Base-by-base conservation (phyloP, 257 asterid species). In the Plantago major region DNA sequence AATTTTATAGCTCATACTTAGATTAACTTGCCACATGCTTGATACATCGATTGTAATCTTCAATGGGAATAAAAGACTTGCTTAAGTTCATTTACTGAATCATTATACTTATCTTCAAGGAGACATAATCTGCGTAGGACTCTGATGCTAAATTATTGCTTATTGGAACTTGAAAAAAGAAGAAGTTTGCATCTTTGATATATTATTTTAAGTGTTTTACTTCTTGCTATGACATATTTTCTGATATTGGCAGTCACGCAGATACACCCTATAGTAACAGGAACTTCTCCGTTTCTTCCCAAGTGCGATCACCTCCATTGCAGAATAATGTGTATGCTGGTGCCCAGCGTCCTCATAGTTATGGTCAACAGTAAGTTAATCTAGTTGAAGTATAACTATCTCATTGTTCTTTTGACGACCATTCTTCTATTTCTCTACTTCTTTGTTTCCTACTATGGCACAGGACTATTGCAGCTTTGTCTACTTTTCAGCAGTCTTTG, bases 361-460 rank as follows among this genome's bases (percentile, higher is more conserved):
- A 58, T 55, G 63, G 72, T 78, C 87, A 72, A 42, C 78, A 42
- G 92, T 90, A 76, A 79, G 86, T 83, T 74, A 44, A 55, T 44
- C 66, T 52, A 30, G 3, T 30, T 30, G 9, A 11, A 9, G 15
- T 19, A 18, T 52, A 11, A 15, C 28, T 15, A 65, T 16, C 47
- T 14, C 13, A 49, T 7, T n/a, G n/a, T n/a, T n/a, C n/a, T n/a
- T n/a, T n/a, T n/a, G n/a, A n/a, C n/a, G n/a, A n/a, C n/a, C 16
- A 45, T 33, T 49, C 65, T 40, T 40, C 15, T 51, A 3, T 46
- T 22, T 28, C 8, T 0, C 40, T 37, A 6, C 10, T 15, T 12
- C 9, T 51, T 51, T 30, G 12, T 52, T 11, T 38, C 17, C 37
- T 30, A 30, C 37, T 30, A 52, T 52, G 6, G 58, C 58, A 52